phyloP scores from a whole-genome alignment of 345 rosid species.

The Microthlaspi erraticum region DNA sequence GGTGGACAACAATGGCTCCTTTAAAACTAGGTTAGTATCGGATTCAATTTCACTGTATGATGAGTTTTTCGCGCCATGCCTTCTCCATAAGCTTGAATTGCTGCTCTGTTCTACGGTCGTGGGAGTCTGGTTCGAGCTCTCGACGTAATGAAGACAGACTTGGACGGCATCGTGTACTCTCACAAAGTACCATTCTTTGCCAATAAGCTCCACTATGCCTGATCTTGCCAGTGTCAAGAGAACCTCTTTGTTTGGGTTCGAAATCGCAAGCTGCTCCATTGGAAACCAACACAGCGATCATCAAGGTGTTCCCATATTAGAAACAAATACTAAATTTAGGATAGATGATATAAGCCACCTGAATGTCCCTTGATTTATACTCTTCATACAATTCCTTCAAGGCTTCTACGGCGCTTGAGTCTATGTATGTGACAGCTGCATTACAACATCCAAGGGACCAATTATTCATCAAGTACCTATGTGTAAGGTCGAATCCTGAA shows the following conservation, averaged over 20 bases:
- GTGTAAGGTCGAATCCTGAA: neutral
- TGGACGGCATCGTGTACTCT: slow-evolving; percentile 95
- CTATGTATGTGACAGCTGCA: slow-evolving; percentile 88
- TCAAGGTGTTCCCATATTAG: neutral
- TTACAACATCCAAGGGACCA: neutral
- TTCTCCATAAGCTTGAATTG: slow-evolving; percentile 50
- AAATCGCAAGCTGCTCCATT: slow-evolving; percentile 68
- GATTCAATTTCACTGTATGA: slow-evolving; percentile 55
- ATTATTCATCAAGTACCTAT: neutral
- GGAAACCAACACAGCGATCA: neutral
- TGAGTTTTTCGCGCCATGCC: slow-evolving; percentile 38
- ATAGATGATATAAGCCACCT: slow-evolving; percentile 50
- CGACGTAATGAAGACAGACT: slow-evolving; percentile 82
- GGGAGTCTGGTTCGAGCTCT: slow-evolving; percentile 41
- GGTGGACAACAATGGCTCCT: slow-evolving; percentile 61
- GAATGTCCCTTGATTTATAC: slow-evolving; percentile 76
- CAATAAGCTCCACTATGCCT: slow-evolving; percentile 75
- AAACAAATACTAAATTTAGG: neutral
- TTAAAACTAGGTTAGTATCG: slow-evolving; percentile 46
- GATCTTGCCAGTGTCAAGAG: slow-evolving; percentile 71
- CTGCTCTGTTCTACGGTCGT: slow-evolving; percentile 30
- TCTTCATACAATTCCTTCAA: slow-evolving; percentile 84
- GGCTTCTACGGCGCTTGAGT: slow-evolving; percentile 91
- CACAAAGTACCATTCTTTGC: slow-evolving; percentile 92
- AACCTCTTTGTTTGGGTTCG: slow-evolving; percentile 84